Evolutionary conservation across 768 basidiomycete genomes (phyloP).

Genomic region (Floccularia luteovirens): DNA sequence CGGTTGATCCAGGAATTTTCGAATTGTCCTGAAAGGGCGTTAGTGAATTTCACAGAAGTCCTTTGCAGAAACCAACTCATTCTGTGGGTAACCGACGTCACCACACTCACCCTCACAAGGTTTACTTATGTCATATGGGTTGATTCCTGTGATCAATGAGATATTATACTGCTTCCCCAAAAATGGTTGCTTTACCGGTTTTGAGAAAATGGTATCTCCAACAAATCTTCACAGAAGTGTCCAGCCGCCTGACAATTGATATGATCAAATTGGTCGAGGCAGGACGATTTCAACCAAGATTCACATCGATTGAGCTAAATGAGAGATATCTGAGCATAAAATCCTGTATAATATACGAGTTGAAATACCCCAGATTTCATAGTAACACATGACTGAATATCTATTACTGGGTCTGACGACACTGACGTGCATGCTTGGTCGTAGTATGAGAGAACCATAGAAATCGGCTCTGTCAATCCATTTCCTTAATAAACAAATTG

Average conservation of each 20-base stretch:
- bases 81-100: conserved; percentile 54
- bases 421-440: conserved; percentile 51
- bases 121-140: conserved; percentile 67
- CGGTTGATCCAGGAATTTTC: conserved; percentile 53
- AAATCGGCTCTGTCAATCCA: conserved; percentile 50
- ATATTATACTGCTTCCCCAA: not conserved
- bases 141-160: conserved; percentile 22
- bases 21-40: conserved; percentile 36
- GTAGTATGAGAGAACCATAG: conserved; percentile 29
- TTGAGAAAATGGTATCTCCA: conserved; percentile 29
- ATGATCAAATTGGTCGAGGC: conserved; percentile 57
- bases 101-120: conserved; percentile 43
- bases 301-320: conserved; percentile 56
- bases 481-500: conserved; percentile 36
- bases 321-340: conserved; percentile 20
- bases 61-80: conserved; percentile 13
- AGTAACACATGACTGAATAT: conserved; percentile 34
- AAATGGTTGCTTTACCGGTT: conserved; percentile 22
- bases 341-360: conserved; percentile 21
- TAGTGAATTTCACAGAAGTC: not conserved
- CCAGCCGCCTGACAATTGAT: conserved; percentile 60
- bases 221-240: conserved; percentile 53
- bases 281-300: conserved; percentile 43
- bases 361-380: conserved; percentile 12
- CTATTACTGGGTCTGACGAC: conserved; percentile 36